Base-by-base conservation (phyloP, 257 asterid species). In the Solanum arcanum region DNA sequence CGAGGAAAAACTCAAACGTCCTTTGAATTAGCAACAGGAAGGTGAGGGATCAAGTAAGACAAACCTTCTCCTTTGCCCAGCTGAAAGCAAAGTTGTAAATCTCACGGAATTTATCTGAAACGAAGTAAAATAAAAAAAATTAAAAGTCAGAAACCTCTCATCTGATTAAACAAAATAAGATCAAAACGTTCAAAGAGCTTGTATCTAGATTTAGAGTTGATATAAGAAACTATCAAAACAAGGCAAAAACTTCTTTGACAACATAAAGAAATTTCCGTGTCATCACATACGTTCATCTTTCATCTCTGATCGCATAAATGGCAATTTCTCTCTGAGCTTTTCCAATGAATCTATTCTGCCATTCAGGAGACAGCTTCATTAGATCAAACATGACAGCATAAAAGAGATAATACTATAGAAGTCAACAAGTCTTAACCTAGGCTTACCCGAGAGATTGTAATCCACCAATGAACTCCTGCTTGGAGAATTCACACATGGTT, bases 31-130 rank as follows among this genome's bases (percentile, higher is more conserved):
- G 42, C 44, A 0, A 49, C 69, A 18, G 29, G 13, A 80, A 49
- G 85, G 69, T 18, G 85, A 49, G 29, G 7, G 12, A 49, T 27
- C 85, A 80, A 80, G 69, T 18, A 80, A 47, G 85, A 80, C 75
- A 81, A 89, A 97, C 99, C 99, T 97, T 96, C 91, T 97, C 99
- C 89, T 96, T 97, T 88, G 99, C 99, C 99, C 99, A 97, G 89
- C 98, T 95, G 90, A 97, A 97, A 83, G 99, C 99, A 87, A 93
- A 97, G 91, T 97, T 94, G 92, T 97, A 97, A 90, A 97, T 96
- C 89, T 96, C 99, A 20, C 93, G 92, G 89, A 96, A 96, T 90
- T 95, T 97, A 29, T 96, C 99, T 97, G 98, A 49, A 49, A 91
- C 37, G 87, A 75, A 75, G 82, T 35, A 33, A 82, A 35, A 88